Evolutionary conservation across 2,329 filamentous ascomycete species (phyloP).

Genomic region (Aureobasidium namibiae): DNA sequence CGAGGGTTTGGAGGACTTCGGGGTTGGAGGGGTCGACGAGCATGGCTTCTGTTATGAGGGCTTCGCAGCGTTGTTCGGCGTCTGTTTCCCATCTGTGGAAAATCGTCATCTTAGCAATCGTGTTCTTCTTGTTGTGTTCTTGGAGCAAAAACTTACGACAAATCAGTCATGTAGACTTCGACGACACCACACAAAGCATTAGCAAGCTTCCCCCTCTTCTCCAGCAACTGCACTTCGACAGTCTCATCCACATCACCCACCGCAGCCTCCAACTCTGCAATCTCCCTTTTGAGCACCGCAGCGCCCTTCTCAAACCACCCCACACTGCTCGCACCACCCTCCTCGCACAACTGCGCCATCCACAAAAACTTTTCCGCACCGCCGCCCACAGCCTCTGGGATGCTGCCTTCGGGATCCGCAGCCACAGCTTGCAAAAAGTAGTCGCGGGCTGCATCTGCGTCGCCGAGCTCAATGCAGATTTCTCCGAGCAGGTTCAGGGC

Average conservation of each 20-base stretch:
- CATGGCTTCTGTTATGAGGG: conserved; percentile 81
- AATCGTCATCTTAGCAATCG: background rate
- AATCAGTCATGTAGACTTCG: conserved; percentile 98
- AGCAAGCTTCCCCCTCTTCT: conserved; percentile 74
- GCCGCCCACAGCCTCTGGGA: conserved; percentile 64
- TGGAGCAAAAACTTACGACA: conserved; percentile 53
- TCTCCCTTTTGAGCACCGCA: conserved; percentile 60
- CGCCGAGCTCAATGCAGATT: conserved; percentile 73
- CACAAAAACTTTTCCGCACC: conserved; percentile 92
- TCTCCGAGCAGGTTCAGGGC: conserved; percentile 72
- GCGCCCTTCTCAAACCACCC: conserved; percentile 61
- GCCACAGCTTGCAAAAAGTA: conserved; percentile 66
- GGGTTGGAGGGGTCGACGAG: conserved; percentile 71
- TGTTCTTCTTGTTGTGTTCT: background rate
- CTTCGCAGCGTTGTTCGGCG: conserved; percentile 80
- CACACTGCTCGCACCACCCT: conserved; percentile 53
- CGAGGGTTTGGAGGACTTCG: conserved; percentile 91
- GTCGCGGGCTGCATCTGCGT: conserved; percentile 63
- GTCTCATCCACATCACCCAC: conserved; percentile 30
- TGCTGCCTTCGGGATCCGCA: conserved; percentile 66
- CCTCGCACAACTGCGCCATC: conserved; percentile 76
- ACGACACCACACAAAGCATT: conserved; percentile 89
- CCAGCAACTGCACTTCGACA: conserved; percentile 39
- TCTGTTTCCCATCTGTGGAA: conserved; percentile 62
- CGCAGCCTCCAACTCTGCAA: conserved; percentile 55